A percentile compares a stretch with the other conserved stretches of the same genome.
phyloP scores from a whole-genome alignment of 2,329 filamentous ascomycete genomes.

The Thermoascus crustaceus region DNA sequence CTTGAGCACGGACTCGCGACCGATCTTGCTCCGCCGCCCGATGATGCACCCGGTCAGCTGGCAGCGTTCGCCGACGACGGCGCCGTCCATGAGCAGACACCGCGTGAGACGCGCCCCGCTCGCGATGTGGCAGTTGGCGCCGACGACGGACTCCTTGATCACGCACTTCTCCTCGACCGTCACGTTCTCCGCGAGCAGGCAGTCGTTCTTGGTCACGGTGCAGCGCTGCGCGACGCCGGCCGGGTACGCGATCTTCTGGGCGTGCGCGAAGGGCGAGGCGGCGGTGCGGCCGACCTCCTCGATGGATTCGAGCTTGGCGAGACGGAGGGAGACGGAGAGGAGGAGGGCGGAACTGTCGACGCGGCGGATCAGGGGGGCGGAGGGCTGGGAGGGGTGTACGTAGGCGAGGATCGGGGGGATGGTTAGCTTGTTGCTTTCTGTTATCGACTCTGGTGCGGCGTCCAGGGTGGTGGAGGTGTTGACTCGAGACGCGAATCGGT shows the following conservation, averaged over 20 bases:
- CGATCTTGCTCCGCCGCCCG: slow-evolving; percentile 71
- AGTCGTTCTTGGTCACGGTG: slow-evolving; percentile 74
- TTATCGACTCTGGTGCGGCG: slow-evolving; percentile 3
- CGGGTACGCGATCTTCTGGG: slow-evolving; percentile 72
- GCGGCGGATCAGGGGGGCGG: slow-evolving; percentile 65
- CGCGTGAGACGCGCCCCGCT: slow-evolving; percentile 78
- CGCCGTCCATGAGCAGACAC: slow-evolving; percentile 88
- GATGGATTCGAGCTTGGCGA: slow-evolving; percentile 71
- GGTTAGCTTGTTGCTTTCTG: slow-evolving; percentile 26
- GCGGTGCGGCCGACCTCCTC: slow-evolving; percentile 50
- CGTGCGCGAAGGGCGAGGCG: slow-evolving; percentile 67
- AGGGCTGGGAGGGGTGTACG: slow-evolving; percentile 51
- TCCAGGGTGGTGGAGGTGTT: slow-evolving; percentile 15
- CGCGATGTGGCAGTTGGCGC: slow-evolving; percentile 76
- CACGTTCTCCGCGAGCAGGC: slow-evolving; percentile 78
- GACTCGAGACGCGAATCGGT: slow-evolving; percentile 21
- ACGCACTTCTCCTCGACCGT: slow-evolving; percentile 79
- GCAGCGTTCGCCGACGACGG: slow-evolving; percentile 72
- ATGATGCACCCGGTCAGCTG: slow-evolving; percentile 83
- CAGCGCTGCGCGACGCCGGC: slow-evolving; percentile 71
- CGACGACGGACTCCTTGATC: slow-evolving; percentile 88
- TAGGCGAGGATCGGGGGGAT: slow-evolving; percentile 75
- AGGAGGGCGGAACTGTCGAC: slow-evolving; percentile 82
- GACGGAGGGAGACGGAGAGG: slow-evolving; percentile 69
- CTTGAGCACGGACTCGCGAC: slow-evolving; percentile 70